phyloP scores from a whole-genome alignment of 371 early-diverging fungal genomes.

The Dinochytrium kinnereticum region DNA sequence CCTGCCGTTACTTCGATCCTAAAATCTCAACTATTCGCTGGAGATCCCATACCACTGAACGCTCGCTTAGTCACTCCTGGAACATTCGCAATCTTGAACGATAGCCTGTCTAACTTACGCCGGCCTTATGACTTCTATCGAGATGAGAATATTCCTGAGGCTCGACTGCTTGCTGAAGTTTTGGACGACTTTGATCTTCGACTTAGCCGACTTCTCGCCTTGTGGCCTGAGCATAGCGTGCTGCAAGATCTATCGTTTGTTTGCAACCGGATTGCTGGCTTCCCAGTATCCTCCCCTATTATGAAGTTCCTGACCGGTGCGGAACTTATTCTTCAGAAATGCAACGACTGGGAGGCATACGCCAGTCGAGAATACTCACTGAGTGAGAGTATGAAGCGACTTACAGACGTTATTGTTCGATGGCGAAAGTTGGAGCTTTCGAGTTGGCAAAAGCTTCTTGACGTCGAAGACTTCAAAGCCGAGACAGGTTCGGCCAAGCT shows the following conservation, averaged over 20 bases:
- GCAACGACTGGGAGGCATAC: slow-evolving; percentile 94
- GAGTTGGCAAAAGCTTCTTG: slow-evolving; percentile 88
- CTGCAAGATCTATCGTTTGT: slow-evolving; percentile 75
- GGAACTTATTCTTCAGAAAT: slow-evolving; percentile 83
- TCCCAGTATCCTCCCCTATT: slow-evolving; percentile 83
- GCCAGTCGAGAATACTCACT: slow-evolving; percentile 85
- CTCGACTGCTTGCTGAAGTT: slow-evolving; percentile 67
- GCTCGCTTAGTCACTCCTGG: not conserved
- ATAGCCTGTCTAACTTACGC: not conserved
- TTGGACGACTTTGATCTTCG: slow-evolving; percentile 69
- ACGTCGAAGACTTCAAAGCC: slow-evolving; percentile 75
- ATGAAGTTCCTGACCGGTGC: slow-evolving; percentile 90
- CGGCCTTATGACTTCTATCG: slow-evolving; percentile 77
- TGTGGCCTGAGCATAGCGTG: slow-evolving; percentile 93
- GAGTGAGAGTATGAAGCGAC: slow-evolving; percentile 70
- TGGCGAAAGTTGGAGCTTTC: slow-evolving; percentile 94
- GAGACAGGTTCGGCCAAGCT: slow-evolving; percentile 69
- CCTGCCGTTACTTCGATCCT: not conserved
- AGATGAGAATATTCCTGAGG: slow-evolving; percentile 77
- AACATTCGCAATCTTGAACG: not conserved
- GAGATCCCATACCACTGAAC: not conserved
- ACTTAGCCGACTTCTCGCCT: slow-evolving; percentile 65
- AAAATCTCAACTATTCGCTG: not conserved
- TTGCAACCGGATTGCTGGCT: slow-evolving; percentile 70
- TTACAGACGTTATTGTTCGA: slow-evolving; percentile 75